phyloP scores from a whole-genome alignment of 257 asterid genomes.

The Solanum virginianum region DNA sequence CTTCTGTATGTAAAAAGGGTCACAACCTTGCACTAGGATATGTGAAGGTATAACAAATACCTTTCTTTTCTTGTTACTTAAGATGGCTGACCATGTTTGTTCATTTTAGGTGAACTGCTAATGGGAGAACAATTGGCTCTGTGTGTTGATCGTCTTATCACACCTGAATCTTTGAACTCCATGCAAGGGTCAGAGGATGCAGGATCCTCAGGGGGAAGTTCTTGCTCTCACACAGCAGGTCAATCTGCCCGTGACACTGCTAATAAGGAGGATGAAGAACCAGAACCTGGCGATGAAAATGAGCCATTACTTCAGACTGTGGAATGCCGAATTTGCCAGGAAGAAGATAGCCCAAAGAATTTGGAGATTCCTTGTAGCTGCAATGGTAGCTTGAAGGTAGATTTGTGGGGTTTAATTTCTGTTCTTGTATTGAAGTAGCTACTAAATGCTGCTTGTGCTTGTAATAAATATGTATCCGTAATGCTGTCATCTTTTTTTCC shows the following conservation, averaged over 20 bases:
- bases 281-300: conserved; percentile 21
- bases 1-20: background rate
- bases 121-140: conserved; percentile 33
- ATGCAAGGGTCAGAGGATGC: conserved; percentile 8
- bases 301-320: conserved; percentile 24
- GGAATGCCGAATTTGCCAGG: conserved; percentile 50
- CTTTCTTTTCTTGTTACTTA: background rate
- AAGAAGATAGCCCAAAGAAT: conserved; percentile 25
- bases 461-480: background rate
- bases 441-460: background rate
- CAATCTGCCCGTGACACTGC: conserved; percentile 10
- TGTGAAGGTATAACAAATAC: background rate
- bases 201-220: conserved; percentile 7
- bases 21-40: background rate
- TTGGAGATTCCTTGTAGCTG: conserved; percentile 37
- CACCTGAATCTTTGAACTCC: conserved; percentile 14
- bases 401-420: background rate
- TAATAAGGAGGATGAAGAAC: conserved; percentile 9
- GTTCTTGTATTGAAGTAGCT: background rate
- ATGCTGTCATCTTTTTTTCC: background rate
- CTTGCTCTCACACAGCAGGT: conserved; percentile 6
- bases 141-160: conserved; percentile 18
- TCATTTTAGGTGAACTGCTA: background rate
- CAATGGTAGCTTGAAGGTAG: conserved; percentile 41
- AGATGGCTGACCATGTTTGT: background rate